Evolutionary conservation across 2,329 filamentous ascomycete species (phyloP).

Genomic region (Apiospora koreana): DNA sequence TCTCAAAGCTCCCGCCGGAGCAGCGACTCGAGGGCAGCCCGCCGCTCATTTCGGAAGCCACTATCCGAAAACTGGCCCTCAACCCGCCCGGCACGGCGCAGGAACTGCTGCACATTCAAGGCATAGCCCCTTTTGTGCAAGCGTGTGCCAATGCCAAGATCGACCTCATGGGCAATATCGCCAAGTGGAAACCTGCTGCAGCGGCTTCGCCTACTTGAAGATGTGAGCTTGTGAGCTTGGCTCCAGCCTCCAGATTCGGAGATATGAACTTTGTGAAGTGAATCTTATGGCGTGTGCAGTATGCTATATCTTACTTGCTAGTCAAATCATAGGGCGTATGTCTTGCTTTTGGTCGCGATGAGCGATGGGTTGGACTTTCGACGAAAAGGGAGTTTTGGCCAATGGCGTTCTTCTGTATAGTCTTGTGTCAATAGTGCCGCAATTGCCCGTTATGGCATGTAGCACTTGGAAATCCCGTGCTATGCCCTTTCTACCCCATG

Average conservation of each 20-base stretch:
- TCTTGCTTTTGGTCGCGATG: not conserved
- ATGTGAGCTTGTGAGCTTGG: too few species aligned
- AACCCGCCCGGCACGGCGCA: not conserved
- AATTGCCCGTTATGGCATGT: not conserved
- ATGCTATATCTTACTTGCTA: not conserved
- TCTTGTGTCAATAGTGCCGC: not conserved
- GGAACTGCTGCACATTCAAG: not conserved
- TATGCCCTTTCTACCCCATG: too few species aligned
- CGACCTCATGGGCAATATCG: not conserved
- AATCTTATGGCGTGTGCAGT: not conserved
- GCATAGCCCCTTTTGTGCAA: not conserved
- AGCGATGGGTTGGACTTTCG: not conserved
- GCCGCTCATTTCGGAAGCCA: not conserved
- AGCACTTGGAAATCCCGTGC: too few species aligned
- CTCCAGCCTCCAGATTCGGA: not conserved
- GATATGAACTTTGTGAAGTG: not conserved
- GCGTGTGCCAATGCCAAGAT: constrained; percentile 8
- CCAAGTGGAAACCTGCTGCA: constrained; percentile 6
- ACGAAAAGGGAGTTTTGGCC: not conserved
- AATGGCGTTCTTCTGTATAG: not conserved
- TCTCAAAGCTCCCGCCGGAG: not conserved
- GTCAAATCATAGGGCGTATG: not conserved
- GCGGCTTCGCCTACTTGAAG: not conserved
- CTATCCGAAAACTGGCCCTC: not conserved
- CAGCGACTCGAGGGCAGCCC: not conserved